Percentiles rank a stretch among this genome's conserved stretches.
Conservation (phyloP, 2,329 filamentous ascomycete genomes). For the Trichothecium sympodiale region DNA sequence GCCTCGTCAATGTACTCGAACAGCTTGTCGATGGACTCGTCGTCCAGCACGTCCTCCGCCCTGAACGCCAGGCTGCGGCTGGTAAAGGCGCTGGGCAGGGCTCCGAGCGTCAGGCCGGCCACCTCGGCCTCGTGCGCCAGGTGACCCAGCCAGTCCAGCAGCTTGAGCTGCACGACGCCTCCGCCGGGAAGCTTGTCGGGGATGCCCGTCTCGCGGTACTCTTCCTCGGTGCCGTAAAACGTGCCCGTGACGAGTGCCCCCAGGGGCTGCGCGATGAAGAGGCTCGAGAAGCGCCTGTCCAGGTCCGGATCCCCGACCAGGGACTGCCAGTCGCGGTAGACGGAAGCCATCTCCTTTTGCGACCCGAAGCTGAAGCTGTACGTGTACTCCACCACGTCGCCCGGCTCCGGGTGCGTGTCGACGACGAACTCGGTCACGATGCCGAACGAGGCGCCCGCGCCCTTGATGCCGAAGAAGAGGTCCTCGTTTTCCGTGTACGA, state of each 20-base stretch:
- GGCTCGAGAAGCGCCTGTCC: conserved; percentile 45
- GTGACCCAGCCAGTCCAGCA: conserved; percentile 52
- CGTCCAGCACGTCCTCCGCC: conserved; percentile 33
- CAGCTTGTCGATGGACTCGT: conserved; percentile 32
- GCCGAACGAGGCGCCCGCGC: conserved; percentile 45
- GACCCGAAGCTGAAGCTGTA: conserved; percentile 41
- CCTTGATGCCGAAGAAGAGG: conserved; percentile 44
- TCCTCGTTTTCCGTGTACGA: conserved; percentile 36
- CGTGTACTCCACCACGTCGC: conserved; percentile 45
- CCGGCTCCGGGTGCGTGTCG: conserved; percentile 43
- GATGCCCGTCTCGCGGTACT: conserved; percentile 43
- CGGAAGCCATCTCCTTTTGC: conserved; percentile 31
- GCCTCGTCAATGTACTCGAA: conserved; percentile 41
- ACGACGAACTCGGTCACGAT: conserved; percentile 46
- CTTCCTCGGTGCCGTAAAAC: conserved; percentile 47
- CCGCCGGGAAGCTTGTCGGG: conserved; percentile 31
- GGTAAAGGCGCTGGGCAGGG: conserved; percentile 40
- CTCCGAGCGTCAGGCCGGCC: conserved; percentile 33
- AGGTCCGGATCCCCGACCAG: conserved; percentile 42
- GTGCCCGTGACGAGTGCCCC: conserved; percentile 47
- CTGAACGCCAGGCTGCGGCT: conserved; percentile 46
- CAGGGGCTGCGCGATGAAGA: conserved; percentile 42
- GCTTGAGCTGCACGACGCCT: conserved; percentile 29
- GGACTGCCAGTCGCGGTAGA: conserved; percentile 48
- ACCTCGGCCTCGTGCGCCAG: conserved; percentile 41